phyloP scores from a whole-genome alignment of 2,329 filamentous ascomycete species.

The Beauveria caledonica region DNA sequence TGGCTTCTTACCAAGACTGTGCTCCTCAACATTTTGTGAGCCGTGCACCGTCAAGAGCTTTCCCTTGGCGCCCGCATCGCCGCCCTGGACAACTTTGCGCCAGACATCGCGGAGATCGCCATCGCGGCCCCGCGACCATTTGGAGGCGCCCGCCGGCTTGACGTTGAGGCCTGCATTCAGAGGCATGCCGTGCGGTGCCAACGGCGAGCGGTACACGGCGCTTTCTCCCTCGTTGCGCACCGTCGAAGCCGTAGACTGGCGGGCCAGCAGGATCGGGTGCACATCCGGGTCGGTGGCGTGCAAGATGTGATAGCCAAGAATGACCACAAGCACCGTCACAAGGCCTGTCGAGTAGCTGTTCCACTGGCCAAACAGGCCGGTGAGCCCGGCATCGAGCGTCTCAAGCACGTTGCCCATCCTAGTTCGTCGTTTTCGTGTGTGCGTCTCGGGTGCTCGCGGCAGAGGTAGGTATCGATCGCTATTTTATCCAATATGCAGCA shows the following conservation, averaged over 20 bases:
- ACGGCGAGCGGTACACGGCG: constrained; percentile 74
- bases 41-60: constrained; percentile 74
- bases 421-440: not conserved
- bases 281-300: constrained; percentile 75
- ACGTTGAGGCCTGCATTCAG: constrained; percentile 72
- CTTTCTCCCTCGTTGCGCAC: constrained; percentile 81
- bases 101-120: constrained; percentile 90
- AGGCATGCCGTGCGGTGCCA: constrained; percentile 77
- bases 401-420: constrained; percentile 38
- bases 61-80: constrained; percentile 59
- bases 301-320: constrained; percentile 64
- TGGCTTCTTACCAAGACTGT: constrained; percentile 46
- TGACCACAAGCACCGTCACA: constrained; percentile 53
- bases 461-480: not conserved
- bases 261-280: constrained; percentile 81
- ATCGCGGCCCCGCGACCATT: constrained; percentile 75
- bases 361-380: constrained; percentile 68
- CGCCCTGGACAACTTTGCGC: constrained; percentile 59
- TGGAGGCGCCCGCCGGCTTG: constrained; percentile 68
- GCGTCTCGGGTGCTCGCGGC: not conserved
- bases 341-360: constrained; percentile 69
- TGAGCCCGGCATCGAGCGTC: constrained; percentile 63
- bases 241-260: constrained; percentile 70
- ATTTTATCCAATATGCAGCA: not conserved
- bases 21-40: constrained; percentile 64